Base-by-base conservation (phyloP, 495 filamentous ascomycete species). In the Trypethelium eluteriae region DNA sequence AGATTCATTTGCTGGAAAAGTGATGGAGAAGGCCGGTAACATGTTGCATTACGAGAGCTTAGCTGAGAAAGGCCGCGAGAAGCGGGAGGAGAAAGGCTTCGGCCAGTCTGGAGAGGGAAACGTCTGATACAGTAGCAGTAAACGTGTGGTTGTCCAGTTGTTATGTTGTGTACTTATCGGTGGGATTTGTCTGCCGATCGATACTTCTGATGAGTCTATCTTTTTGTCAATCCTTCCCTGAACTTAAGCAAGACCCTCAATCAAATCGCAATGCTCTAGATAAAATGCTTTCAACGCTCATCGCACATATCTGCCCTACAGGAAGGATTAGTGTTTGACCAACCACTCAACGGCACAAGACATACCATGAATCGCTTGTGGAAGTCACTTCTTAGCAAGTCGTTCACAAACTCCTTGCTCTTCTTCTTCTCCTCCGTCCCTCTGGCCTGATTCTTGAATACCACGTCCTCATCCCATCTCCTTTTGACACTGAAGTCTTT, bases 381-480 rank as follows among this genome's bases (percentile, higher is more conserved):
- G 76, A 98, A 98, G 76, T 98, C 94, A 6, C 91, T 95, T 65
- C 94, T 87, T 66, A 98, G 79, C 74, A 98, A 80, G 79, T 98
- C 94, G 73, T 98, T 98, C 74, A 98, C 91, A 81, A 98, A 98
- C 78, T 96, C 92, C 78, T 92, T 95, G 77, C 85, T 88, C 79
- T 93, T 92, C 61, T 83, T 81, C 78, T 89, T 91, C 65, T 96
- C 92, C 72, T 96, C 94, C 10, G 92, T 96, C 2, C 94, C 94
- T 57, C 95, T 84, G 39, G 93, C 94, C 77, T 98, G 94, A 77
- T 98, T 98, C 81, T 96, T 96, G 79, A 98, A 98, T 18, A 98
- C 92, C n/a, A 98, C 94, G 79, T 98, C 94, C 68, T 98, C 94
- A 70, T 98, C 94, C 94, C 94, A 98, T 73, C 92, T 84, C 71